Conservation (phyloP, 768 basidiomycete species). For the Trichaptum fuscoviolaceum region DNA sequence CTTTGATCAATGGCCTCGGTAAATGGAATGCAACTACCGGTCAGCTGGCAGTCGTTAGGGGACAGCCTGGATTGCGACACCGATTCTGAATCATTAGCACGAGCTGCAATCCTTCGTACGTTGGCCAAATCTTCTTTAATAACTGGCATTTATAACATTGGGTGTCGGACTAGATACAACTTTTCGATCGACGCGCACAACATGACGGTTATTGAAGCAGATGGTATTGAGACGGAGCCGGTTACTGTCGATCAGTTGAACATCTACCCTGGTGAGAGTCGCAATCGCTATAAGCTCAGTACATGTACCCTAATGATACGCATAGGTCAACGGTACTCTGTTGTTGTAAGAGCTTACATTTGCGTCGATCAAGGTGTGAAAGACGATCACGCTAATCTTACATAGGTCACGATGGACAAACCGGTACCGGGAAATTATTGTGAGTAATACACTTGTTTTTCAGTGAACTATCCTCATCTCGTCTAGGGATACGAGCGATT, state of each 20-base stretch:
- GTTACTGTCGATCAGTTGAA: conserved; percentile 35
- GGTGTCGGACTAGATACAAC: conserved; percentile 37
- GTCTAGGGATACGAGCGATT: conserved; percentile 28
- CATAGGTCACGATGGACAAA: conserved; percentile 20
- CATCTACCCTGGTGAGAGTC: conserved; percentile 30
- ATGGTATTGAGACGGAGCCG: conserved; percentile 31
- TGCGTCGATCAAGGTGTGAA: no score
- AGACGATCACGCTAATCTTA: conserved; percentile 34
- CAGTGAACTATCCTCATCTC: not conserved
- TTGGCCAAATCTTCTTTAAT: conserved; percentile 23
- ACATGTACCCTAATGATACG: conserved; percentile 8
- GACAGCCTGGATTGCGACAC: conserved; percentile 27
- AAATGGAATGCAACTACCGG: conserved; percentile 25
- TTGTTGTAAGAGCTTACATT: conserved; percentile 29
- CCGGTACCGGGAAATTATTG: conserved; percentile 35
- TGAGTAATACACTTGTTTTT: conserved; percentile 3
- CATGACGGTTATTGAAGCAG: conserved; percentile 40
- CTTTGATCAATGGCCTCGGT: conserved; percentile 42
- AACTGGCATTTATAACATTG: conserved; percentile 30
- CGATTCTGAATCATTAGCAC: conserved; percentile 3
- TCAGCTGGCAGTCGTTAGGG: conserved; percentile 33
- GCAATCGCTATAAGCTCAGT: conserved; percentile 16
- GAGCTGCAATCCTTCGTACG: conserved; percentile 9
- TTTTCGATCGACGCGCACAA: conserved; percentile 30
- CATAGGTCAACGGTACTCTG: conserved; percentile 37